Conservation (phyloP, 129 eudicot genomes). For the Mikania micrantha region DNA sequence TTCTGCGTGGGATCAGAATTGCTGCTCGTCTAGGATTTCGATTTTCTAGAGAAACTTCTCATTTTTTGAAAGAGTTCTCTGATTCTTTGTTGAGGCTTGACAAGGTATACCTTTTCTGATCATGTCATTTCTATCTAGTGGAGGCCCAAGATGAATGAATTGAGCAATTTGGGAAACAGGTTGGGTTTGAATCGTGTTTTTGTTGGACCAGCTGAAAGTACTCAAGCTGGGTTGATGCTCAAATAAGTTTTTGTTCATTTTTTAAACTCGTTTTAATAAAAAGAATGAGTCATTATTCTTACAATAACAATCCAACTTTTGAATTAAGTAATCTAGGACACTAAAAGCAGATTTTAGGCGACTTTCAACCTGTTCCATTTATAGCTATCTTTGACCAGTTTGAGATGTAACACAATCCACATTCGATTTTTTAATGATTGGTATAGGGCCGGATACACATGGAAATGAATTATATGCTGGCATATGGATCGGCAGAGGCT, state of each 20-base stretch:
- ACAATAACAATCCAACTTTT: background rate
- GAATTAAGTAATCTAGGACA: background rate
- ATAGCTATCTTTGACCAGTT: background rate
- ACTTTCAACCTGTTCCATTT: background rate
- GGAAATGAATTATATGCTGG: conserved; percentile 73
- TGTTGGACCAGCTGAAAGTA: no score
- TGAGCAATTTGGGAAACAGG: background rate
- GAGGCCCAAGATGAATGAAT: background rate
- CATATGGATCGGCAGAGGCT: conserved; percentile 73
- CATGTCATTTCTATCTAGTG: background rate
- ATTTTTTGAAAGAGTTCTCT: conserved; percentile 43
- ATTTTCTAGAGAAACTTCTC: conserved; percentile 52
- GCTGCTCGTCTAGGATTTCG: conserved; percentile 65
- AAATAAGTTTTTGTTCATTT: background rate
- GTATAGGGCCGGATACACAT: conserved; percentile 53
- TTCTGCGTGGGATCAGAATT: conserved; percentile 57
- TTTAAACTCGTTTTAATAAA: background rate
- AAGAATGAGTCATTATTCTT: background rate
- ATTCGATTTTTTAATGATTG: background rate
- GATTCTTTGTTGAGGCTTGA: conserved; percentile 51
- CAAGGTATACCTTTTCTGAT: conserved; percentile 34
- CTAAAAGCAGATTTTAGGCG: background rate
- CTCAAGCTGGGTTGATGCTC: background rate
- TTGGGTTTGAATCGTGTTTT: background rate
- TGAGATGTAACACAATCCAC: background rate